Percentiles rank a stretch among this genome's conserved stretches.
phyloP scores from a whole-genome alignment of 768 basidiomycete species.

The Phylloporus scabripes region DNA sequence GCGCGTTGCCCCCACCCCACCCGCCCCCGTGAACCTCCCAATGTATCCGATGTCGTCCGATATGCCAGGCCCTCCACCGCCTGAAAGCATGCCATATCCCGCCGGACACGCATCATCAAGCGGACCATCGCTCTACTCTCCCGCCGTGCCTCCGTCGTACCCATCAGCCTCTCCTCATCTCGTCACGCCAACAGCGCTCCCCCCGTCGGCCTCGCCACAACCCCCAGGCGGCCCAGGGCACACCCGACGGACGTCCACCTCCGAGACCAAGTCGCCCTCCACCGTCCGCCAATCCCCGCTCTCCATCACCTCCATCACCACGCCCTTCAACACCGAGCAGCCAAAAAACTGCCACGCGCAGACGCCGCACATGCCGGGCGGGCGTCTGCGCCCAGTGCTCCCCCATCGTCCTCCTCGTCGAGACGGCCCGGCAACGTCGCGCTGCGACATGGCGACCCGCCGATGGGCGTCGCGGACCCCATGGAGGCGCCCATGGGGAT shows the following conservation, averaged over 20 bases:
- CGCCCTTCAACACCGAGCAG: slow-evolving; percentile 39
- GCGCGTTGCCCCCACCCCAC: slow-evolving; percentile 29
- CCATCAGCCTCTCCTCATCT: slow-evolving; percentile 26
- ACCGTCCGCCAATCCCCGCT: slow-evolving; percentile 35
- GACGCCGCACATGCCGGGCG: slow-evolving; percentile 67
- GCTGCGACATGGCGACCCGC: slow-evolving; percentile 30
- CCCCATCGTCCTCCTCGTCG: slow-evolving; percentile 11
- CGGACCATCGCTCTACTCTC: slow-evolving; percentile 25
- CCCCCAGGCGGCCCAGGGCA: slow-evolving; percentile 14
- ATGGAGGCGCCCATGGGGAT: slow-evolving; percentile 30
- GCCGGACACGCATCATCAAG: slow-evolving; percentile 21
- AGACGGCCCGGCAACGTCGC: slow-evolving; percentile 33
- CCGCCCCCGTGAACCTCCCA: slow-evolving; percentile 26
- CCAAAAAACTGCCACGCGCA: slow-evolving; percentile 80
- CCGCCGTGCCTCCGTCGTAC: slow-evolving; percentile 20
- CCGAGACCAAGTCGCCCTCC: slow-evolving; percentile 29
- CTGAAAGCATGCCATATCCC: slow-evolving; percentile 27
- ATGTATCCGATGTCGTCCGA: slow-evolving; percentile 28
- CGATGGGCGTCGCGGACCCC: slow-evolving; percentile 18
- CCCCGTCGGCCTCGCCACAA: slow-evolving; percentile 18
- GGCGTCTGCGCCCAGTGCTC: slow-evolving; percentile 61
- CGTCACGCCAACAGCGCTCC: slow-evolving; percentile 19
- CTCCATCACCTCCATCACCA: slow-evolving; percentile 38
- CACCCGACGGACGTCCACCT: slow-evolving; percentile 25
- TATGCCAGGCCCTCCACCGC: slow-evolving; percentile 23